Conservation (phyloP, 1,284 basidiomycete genomes). For the Apiotrichum sp. region DNA sequence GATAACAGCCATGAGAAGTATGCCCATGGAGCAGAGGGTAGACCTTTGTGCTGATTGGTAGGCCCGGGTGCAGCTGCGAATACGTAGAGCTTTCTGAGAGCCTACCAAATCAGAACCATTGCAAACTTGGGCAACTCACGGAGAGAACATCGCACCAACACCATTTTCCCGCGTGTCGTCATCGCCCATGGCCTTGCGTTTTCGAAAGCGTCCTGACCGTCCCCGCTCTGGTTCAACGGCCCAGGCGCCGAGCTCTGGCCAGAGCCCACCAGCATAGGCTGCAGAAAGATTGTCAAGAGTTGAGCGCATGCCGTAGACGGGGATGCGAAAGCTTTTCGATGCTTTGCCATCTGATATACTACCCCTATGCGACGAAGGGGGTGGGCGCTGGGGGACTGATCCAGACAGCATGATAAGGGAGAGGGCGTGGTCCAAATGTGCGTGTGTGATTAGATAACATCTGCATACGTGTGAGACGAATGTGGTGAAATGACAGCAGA, state of each 20-base stretch:
- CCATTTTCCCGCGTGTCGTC: constrained; percentile 16
- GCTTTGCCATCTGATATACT: no score
- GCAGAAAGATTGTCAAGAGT: constrained; percentile 35
- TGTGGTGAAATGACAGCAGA: not conserved
- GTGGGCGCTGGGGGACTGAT: constrained; percentile 29
- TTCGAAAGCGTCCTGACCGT: constrained; percentile 5
- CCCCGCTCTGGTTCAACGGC: constrained; percentile 16
- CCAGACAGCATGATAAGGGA: constrained; percentile 44
- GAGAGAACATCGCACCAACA: constrained; percentile 26
- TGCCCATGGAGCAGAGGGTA: constrained; percentile 41
- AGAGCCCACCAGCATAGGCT: constrained; percentile 41
- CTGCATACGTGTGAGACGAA: constrained; percentile 19
- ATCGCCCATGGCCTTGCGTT: constrained; percentile 3
- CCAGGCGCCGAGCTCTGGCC: constrained; percentile 45
- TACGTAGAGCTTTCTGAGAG: constrained; percentile 4
- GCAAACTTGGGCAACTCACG: constrained; percentile 20
- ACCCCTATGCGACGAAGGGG: no score
- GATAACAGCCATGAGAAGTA: constrained; percentile 38
- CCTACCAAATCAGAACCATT: not conserved
- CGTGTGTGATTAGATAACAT: constrained; percentile 46
- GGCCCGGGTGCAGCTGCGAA: constrained; percentile 24
- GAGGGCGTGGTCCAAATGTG: constrained; percentile 43
- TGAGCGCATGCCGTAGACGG: constrained; percentile 33
- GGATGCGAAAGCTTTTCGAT: constrained; percentile 18
- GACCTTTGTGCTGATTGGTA: constrained; percentile 34